Base-by-base conservation (phyloP, 78 protist genomes). In the Dictyostelium brefeldianum region DNA sequence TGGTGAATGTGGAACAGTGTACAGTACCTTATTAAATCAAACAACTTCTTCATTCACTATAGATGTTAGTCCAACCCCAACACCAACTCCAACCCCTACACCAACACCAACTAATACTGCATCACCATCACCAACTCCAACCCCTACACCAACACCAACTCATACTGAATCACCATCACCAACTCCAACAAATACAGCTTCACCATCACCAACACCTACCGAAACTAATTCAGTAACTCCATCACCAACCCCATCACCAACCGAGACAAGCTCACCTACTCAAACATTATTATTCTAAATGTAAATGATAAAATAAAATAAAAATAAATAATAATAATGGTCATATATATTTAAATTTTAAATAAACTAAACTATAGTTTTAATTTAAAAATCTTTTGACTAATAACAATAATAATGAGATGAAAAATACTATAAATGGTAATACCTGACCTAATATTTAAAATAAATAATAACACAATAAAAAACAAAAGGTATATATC, bases 1-100 rank as follows among this genome's bases (percentile, higher is more conserved):
- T 43, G 27, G 62, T 8, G 79, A 74, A 77, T 87, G 93, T 87
- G 84, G 84, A 17, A 87, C 93, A n/a, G 71, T 81, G 25, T 77
- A 74, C 36, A 78, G 85, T 57, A 50, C 78, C 3, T 18, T 31
- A 17, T 57, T 84, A 18, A 84, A 84, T 75, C 51, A 56, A 79
- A 56, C 83, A 2, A 51, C 67, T 5, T 15, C 59, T 56, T 31
- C 6, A 6, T 79, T 79, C 41, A 51, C 67, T 29, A 51, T 56
- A 36, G 25, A 29, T n/a, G 43, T 36, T 36, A 75, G 17, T 56
- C 83, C 83, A 56, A 54, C 46, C 1, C 54, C 51, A 22, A 2
- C 80, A 41, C 43, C 89, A 81, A 20, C 73, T 9, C 83, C 83
- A 79, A 27, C 71, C 7, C 70, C 70, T 36, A 17, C 47, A 43